Conservation (phyloP, 345 rosid species). For the Clausena lansium region DNA sequence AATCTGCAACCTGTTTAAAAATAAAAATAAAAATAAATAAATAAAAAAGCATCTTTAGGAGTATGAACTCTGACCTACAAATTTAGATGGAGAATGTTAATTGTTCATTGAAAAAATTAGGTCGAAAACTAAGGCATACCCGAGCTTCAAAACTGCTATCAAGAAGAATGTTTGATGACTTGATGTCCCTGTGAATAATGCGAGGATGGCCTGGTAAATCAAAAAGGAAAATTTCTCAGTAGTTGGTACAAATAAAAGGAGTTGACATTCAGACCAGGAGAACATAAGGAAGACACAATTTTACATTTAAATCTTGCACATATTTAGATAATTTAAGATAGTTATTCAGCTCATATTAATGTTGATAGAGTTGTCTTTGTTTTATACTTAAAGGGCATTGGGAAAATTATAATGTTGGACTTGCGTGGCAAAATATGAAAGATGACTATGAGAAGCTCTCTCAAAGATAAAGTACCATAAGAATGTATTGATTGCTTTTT, state of each 20-base stretch:
- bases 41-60: neutral
- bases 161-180: slow-evolving; percentile 92
- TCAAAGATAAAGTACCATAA: neutral
- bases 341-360: slow-evolving; percentile 5
- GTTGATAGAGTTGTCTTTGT: neutral
- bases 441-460: neutral
- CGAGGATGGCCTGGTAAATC: slow-evolving; percentile 85
- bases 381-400: slow-evolving; percentile 1
- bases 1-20: slow-evolving; percentile 75
- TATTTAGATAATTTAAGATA: neutral
- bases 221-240: slow-evolving; percentile 6
- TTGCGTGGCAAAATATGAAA: neutral
- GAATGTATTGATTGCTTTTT: neutral
- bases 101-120: neutral
- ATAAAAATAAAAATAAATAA: slow-evolving; percentile 6
- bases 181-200: slow-evolving; percentile 94
- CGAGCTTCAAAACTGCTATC: slow-evolving; percentile 84
- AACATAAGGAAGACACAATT: neutral
- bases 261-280: neutral
- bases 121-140: slow-evolving; percentile 45
- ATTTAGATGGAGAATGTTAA: neutral
- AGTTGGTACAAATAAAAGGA: neutral
- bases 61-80: slow-evolving; percentile 3
- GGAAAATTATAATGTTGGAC: neutral
- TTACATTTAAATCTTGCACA: neutral